Evolutionary conservation across 2,329 filamentous ascomycete genomes (phyloP).

Genomic region (Colletotrichum tropicicola): DNA sequence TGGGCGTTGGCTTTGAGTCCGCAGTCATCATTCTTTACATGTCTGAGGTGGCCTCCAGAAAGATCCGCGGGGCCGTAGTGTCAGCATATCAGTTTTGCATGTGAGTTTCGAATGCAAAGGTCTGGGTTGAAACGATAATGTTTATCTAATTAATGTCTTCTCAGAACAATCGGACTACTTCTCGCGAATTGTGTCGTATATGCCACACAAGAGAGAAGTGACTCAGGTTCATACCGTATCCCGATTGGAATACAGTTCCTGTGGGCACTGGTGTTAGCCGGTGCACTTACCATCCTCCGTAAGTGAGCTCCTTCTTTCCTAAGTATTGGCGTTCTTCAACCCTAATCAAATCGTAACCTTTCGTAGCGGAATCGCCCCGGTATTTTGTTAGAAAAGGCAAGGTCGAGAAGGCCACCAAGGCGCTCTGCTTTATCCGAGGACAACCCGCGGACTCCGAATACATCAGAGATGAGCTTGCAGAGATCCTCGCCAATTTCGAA

Average conservation of each 20-base stretch:
- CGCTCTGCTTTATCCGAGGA: constrained; percentile 69
- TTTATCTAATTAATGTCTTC: not conserved
- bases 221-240: constrained; percentile 74
- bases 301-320: constrained; percentile 45
- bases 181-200: constrained; percentile 76
- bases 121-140: too few species aligned
- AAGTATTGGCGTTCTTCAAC: not conserved
- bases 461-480: constrained; percentile 74
- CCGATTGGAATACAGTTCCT: constrained; percentile 75
- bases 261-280: constrained; percentile 48
- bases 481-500: constrained; percentile 79
- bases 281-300: constrained; percentile 47
- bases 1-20: constrained; percentile 74
- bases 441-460: constrained; percentile 71
- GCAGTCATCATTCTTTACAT: constrained; percentile 77
- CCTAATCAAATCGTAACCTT: constrained; percentile 36
- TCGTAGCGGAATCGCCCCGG: constrained; percentile 76
- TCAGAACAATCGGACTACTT: constrained; percentile 71
- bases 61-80: constrained; percentile 76
- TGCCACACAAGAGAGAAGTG: constrained; percentile 64
- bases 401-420: constrained; percentile 65
- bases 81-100: constrained; percentile 82
- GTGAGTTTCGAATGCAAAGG: not conserved
- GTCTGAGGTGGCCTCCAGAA: constrained; percentile 68
- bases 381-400: constrained; percentile 76